A percentile compares a stretch with the other conserved stretches of the same genome.
These are phyloP conservation scores for Cudoniella acicularis DNA, from an alignment of 495 filamentous ascomycete genomes.

Conservation along the genomic window DNA sequence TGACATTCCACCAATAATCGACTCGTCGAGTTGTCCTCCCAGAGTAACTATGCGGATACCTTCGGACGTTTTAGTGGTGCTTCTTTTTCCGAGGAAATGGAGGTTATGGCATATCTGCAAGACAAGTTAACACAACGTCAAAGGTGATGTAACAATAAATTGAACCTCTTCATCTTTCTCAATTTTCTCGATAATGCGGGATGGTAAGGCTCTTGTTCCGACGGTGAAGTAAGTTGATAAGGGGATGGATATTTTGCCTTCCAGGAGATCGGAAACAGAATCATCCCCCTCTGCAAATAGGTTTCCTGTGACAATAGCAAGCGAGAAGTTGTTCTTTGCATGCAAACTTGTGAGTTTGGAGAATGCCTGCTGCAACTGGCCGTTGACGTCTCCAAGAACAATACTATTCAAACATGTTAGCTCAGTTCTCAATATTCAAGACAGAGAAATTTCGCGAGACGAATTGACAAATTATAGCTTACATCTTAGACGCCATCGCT, in stretches of 20 bases:
- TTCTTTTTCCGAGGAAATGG: slow-evolving; percentile 81
- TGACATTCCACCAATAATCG: slow-evolving; percentile 45
- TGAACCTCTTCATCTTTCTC: slow-evolving; percentile 62
- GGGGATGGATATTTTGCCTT: slow-evolving; percentile 65
- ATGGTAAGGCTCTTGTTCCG: slow-evolving; percentile 64
- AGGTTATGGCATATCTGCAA: slow-evolving; percentile 75
- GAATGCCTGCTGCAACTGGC: slow-evolving; percentile 69
- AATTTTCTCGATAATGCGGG: slow-evolving; percentile 63
- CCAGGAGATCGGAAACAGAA: slow-evolving; percentile 60
- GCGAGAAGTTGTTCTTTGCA: slow-evolving; percentile 77
- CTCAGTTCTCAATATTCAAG: not conserved
- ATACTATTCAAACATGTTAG: slow-evolving; percentile 49
- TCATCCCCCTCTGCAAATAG: slow-evolving; percentile 65
- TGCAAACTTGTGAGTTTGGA: slow-evolving; percentile 75
- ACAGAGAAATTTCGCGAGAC: not conserved
- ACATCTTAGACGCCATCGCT: slow-evolving; percentile 70
- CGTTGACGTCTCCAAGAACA: slow-evolving; percentile 75
- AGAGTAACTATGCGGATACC: slow-evolving; percentile 80
- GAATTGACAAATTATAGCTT: slow-evolving; percentile 29
- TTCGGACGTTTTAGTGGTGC: slow-evolving; percentile 81
- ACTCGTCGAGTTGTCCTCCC: slow-evolving; percentile 62
- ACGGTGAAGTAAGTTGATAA: slow-evolving; percentile 85
- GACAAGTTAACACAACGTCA: not conserved
- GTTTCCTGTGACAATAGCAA: slow-evolving; percentile 80
- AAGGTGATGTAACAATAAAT: slow-evolving; percentile 1